Evolutionary conservation across 2,329 filamentous ascomycete species (phyloP).

Genomic region (Paraconiothyrium brasiliense): DNA sequence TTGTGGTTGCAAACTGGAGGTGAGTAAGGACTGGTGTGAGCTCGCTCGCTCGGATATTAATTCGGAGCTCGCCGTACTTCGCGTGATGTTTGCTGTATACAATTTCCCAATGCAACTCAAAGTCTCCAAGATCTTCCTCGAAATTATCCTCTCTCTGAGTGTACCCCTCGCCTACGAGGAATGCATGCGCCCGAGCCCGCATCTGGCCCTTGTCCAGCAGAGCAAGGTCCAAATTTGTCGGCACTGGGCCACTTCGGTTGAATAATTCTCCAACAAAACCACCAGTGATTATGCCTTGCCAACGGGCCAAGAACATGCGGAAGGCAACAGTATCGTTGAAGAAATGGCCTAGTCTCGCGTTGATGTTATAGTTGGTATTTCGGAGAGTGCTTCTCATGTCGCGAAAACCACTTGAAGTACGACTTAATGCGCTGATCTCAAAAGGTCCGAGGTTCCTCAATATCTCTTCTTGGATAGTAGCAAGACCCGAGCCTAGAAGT

Average conservation of each 20-base stretch:
- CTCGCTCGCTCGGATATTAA: background rate
- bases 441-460: background rate
- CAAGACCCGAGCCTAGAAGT: background rate
- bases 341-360: background rate
- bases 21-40: background rate
- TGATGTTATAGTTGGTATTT: conserved; percentile 3
- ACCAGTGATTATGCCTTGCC: conserved; percentile 7
- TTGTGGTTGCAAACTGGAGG: background rate
- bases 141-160: no score
- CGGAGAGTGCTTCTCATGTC: background rate
- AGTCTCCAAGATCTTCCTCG: no score
- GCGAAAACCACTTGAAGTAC: background rate
- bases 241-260: background rate
- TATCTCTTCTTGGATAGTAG: background rate
- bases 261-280: background rate
- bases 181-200: no score
- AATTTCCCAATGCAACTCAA: no score
- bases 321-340: conserved; percentile 13
- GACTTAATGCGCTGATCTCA: background rate
- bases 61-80: background rate
- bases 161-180: no score
- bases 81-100: background rate
- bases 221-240: background rate
- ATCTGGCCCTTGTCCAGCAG: background rate
- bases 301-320: conserved; percentile 4